Evolutionary conservation across 1,284 basidiomycete genomes (phyloP).

Genomic region (Tilletia setariae): DNA sequence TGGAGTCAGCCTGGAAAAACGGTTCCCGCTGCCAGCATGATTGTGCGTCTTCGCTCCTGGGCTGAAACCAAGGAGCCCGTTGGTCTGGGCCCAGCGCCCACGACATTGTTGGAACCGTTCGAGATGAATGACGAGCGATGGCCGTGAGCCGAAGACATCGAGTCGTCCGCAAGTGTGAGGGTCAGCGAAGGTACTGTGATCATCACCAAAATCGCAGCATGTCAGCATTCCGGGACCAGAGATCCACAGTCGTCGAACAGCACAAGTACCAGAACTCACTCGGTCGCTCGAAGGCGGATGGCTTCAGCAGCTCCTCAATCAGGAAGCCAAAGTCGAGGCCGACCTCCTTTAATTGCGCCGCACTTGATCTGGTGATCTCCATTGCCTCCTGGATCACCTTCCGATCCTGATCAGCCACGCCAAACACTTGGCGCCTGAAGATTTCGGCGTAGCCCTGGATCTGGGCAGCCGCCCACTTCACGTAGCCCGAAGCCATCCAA

Average conservation of each 20-base stretch:
- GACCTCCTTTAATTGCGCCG: constrained; percentile 41
- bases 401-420: constrained; percentile 38
- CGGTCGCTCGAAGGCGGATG: background rate
- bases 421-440: constrained; percentile 88
- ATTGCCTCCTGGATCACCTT: constrained; percentile 32
- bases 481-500: constrained; percentile 80
- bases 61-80: constrained; percentile 5
- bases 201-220: background rate
- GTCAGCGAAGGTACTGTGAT: constrained; percentile 4
- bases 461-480: constrained; percentile 87
- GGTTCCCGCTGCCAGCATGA: background rate
- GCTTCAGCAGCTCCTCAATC: constrained; percentile 24
- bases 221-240: too few relatives aligned
- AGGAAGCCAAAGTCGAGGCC: constrained; percentile 38
- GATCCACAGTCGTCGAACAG: too few relatives aligned
- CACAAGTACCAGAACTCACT: background rate
- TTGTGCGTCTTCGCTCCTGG: constrained; percentile 2
- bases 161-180: constrained; percentile 10
- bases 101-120: background rate
- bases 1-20: background rate
- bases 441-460: constrained; percentile 78
- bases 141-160: constrained; percentile 5
- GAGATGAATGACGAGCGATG: constrained; percentile 4
- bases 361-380: constrained; percentile 33
- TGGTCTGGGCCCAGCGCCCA: background rate